These are phyloP conservation scores for Citrus unshiu DNA, from an alignment of 345 rosid genomes.

Conservation along the genomic window DNA sequence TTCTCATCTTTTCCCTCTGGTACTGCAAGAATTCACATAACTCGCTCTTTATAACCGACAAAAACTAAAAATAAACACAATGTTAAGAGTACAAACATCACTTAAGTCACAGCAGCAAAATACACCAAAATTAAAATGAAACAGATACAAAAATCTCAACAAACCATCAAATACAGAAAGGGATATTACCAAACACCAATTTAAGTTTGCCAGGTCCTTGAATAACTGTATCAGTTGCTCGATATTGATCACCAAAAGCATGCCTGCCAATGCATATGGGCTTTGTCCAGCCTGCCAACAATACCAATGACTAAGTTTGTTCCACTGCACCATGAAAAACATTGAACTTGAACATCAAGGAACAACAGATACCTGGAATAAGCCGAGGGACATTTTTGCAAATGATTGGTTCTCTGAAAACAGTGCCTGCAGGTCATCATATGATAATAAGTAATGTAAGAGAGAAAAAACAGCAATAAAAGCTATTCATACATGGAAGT, in stretches of 20 bases:
- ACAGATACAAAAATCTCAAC: background rate
- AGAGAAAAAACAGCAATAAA: constrained; percentile 10
- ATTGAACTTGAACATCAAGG: background rate
- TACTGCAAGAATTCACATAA: constrained; percentile 32
- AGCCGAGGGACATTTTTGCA: constrained; percentile 90
- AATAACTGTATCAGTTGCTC: constrained; percentile 90
- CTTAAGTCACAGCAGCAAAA: background rate
- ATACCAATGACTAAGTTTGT: constrained; percentile 10
- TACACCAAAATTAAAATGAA: background rate
- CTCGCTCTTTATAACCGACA: background rate
- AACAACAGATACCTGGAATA: constrained; percentile 57
- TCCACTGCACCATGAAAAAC: background rate
- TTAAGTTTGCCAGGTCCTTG: constrained; percentile 92
- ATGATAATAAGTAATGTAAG: background rate
- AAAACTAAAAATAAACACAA: background rate
- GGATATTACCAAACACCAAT: constrained; percentile 67
- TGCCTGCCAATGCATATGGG: constrained; percentile 99
- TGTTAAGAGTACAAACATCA: background rate
- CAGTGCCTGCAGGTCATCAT: constrained; percentile 64
- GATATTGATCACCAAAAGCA: constrained; percentile 97
- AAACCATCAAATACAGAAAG: constrained; percentile 3
- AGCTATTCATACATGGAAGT: background rate
- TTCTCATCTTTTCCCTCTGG: constrained; percentile 78
- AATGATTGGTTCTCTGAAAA: constrained; percentile 92
- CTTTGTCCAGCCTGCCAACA: constrained; percentile 81